Evolutionary conservation across 2,329 filamentous ascomycete species (phyloP), one percentile per base, ranked within the genome.

Genomic region (Rosellinia necatrix): DNA sequence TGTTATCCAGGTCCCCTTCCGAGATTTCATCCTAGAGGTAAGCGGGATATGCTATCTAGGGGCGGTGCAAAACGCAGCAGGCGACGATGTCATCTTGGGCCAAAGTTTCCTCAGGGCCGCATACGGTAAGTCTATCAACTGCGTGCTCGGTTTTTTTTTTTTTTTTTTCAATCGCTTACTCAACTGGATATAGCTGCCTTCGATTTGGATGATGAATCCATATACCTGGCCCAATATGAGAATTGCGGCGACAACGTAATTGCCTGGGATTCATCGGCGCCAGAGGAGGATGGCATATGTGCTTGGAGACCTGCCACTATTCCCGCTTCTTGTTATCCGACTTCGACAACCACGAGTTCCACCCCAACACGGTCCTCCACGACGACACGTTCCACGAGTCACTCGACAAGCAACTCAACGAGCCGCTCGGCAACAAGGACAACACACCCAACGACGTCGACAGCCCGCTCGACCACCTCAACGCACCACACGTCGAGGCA

Each of bases 191-290:
- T 37, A 64, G 62, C 58, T 27, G 56, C 58, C 5, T 65, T 63
- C 22, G 63, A 65, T 15, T 7, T 56, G n/a, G 63, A 65, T 21
- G 15, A 51, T 1, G 35, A 59, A 9, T 15, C 49, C 6, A 59
- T 65, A 12, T 63, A 57, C 15, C 49, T 65, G 46, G 63, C 63
- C 8, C 63, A 65, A 35, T 65, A 60, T 32, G 49, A 57, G 32
- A 55, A 63, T 27, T 65, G 62, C 22, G 62, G 60, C 13, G 56
- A 60, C n/a, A 3, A 55, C 17, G 6, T 59, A 15, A 17, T 61
- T 19, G 34, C 47, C 2, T 64, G 60, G 60, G 54, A 60, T 32
- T 15, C 49, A 3, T 46, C 29, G 6, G 24, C 35, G 5, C 6
- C 37, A 7, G 21, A 53, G 27, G 54, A 44, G 34, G 21, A 49